Evolutionary conservation across 306 rosid species (phyloP), one percentile per base, ranked within the genome.

Genomic region (Malus sieversii): DNA sequence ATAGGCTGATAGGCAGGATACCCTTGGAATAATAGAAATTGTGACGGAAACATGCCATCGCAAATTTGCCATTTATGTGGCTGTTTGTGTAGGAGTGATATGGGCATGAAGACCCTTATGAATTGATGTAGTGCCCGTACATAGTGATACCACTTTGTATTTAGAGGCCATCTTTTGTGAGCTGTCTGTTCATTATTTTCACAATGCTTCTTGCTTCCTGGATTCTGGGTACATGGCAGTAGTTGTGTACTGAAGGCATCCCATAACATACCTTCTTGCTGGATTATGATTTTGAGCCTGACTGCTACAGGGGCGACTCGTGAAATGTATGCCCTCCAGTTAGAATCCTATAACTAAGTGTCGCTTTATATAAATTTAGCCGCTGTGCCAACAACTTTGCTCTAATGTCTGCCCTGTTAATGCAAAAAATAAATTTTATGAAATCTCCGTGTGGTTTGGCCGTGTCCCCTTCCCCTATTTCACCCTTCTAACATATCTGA

Each of bases 21-120:
- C 57, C 44, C 7, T 12, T 60, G 46, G 6, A 29, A 51, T 25
- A 33, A 25, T 58, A 72, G 15, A 25, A 25, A 42, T 38, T 73
- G n/a, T 71, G 69, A 65, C 72, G 27, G 38, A 68, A 68, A 23
- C 61, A 59, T 68, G 75, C 40, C 38, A 69, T 60, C 12, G 52
- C 27, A 60, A 32, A 23, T 8, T 45, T 68, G 29, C 30, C 80
- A 46, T 33, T 42, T 25, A 45, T 58, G 35, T 14, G 75, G 15
- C 44, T 58, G 53, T 27, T 23, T n/a, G 6, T 16, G 35, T 33
- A 60, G 48, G 6, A n/a, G 14, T 42, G 45, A 42, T 19, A 40
- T 57, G 23, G 53, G 33, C 60, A 6, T 22, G 52, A 32, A 16
- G 64, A 30, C 46, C 80, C 7, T 59, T 51, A 58, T 77, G 61